Percentiles rank a stretch among this genome's conserved stretches.
Conservation (phyloP, 148 eudicot genomes). For the Chenopodium berlandieri region DNA sequence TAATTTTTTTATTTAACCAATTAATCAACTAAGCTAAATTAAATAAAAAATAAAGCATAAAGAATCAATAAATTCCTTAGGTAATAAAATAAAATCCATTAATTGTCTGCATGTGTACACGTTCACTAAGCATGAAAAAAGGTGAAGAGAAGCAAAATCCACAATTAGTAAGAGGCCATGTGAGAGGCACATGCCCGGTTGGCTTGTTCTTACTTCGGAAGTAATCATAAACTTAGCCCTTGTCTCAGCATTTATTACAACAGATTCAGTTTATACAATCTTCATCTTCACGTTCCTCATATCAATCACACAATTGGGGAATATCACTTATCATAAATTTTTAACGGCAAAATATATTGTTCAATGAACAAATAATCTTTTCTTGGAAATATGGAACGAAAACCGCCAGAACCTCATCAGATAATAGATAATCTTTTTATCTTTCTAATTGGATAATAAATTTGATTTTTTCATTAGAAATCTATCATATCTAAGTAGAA, state of each 20-base stretch:
- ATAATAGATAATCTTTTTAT: too few species aligned
- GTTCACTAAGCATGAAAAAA: constrained; percentile 24
- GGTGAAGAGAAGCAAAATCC: constrained; percentile 24
- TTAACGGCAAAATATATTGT: not conserved
- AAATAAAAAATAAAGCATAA: not conserved
- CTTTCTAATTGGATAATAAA: too few species aligned
- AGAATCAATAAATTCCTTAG: not conserved
- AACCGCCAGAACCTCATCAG: too few species aligned
- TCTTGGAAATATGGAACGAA: too few species aligned
- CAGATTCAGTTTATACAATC: not conserved
- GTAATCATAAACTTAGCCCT: constrained; percentile 9
- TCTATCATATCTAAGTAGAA: too few species aligned
- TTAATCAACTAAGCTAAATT: not conserved
- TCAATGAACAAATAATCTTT: too few species aligned
- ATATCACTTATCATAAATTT: not conserved
- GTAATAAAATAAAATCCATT: constrained; percentile 4
- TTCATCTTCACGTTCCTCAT: not conserved
- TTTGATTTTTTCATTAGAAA: too few species aligned
- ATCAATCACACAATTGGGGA: not conserved
- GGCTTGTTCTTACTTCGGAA: constrained; percentile 7
- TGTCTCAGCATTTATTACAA: constrained; percentile 6
- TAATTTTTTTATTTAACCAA: too few species aligned
- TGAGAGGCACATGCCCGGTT: constrained; percentile 29
- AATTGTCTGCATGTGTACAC: constrained; percentile 29
- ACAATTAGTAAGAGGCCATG: constrained; percentile 27